Base-by-base conservation (phyloP, 1,139 yeast species). In the Debaryomyces sp. region DNA sequence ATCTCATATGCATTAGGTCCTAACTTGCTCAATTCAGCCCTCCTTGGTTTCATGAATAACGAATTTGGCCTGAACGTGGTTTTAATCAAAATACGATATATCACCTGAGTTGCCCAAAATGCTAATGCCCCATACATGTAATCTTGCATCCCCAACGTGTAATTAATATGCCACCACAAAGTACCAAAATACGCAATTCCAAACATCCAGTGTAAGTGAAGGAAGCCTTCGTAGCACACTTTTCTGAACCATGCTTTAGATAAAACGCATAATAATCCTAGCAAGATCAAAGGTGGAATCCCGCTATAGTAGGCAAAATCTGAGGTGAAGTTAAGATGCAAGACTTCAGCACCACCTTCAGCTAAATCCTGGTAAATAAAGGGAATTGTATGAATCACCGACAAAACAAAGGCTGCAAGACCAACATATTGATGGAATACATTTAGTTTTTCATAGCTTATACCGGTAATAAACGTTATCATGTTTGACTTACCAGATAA, bases 91-190 rank as follows among this genome's bases (percentile, higher is more conserved):
- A 73, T 64, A 53, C 89, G 67, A 63, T 81, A 82, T 3, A 78
- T 38, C 44, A 81, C 56, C 54, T 84, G 88, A 13, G 77, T 60
- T 1, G 66, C 73, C 83, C 87, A 81, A 54, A 83, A 75, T 1
- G 77, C 85, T 46, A 82, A 59, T 0, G 87, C 78, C 0, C 81
- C 84, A 73, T 79, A 77, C 69, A 83, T 63, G 58, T 81, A 84
- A 46, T 73, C 64, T 53, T 78, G 71, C 38, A 79, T 65, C 34
- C 68, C 68, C 47, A 81, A 63, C 5, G 55, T 38, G 5, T 64
- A 68, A 52, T 63, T 65, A 23, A 73, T 70, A 61, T 84, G 89
- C 77, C 79, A 78, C 43, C 75, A 72, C 53, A 83, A 62, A 5
- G 82, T 70, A 6, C 76, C 84, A 52, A 78, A 70, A 57, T 78